Evolutionary conservation across 2,329 filamentous ascomycete species (phyloP).

Genomic region (Fusarium secorum): DNA sequence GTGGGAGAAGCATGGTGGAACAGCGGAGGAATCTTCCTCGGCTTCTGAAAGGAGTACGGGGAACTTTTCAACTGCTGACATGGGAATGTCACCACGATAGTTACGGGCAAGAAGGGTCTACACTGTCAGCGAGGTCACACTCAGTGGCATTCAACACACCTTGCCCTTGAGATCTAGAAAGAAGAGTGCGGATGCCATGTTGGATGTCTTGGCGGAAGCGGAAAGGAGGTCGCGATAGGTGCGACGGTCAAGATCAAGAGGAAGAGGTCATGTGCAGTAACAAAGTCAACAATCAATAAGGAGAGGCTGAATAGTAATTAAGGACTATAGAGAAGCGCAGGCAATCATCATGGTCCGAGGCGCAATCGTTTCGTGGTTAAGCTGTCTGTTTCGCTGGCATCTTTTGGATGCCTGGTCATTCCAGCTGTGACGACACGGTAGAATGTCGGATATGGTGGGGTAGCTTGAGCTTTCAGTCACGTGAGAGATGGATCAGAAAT

Average conservation of each 20-base stretch:
- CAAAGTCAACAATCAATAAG: neutral
- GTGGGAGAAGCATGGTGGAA: constrained; percentile 96
- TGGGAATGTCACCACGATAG: constrained; percentile 97
- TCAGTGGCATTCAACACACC: constrained; percentile 57
- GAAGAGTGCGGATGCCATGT: constrained; percentile 94
- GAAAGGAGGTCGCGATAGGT: constrained; percentile 43
- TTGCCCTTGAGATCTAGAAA: constrained; percentile 99
- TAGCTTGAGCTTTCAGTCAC: constrained; percentile 27
- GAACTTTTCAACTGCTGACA: constrained; percentile 99
- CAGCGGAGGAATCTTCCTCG: constrained; percentile 98
- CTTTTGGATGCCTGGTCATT: constrained; percentile 37
- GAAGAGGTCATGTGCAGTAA: constrained; percentile 27
- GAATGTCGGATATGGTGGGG: constrained; percentile 39
- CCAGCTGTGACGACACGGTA: constrained; percentile 33
- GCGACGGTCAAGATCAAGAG: constrained; percentile 23
- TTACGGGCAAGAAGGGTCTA: constrained; percentile 98
- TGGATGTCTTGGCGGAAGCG: constrained; percentile 24
- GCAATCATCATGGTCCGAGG: constrained; percentile 38
- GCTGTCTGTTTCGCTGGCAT: constrained; percentile 41
- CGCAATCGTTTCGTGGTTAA: constrained; percentile 20
- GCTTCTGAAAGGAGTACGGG: constrained; percentile 94
- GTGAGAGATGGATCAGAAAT: constrained; percentile 14
- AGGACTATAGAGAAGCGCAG: constrained; percentile 35
- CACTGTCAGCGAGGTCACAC: constrained; percentile 2
- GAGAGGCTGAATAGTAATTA: constrained; percentile 19